Percentiles rank a stretch among this genome's conserved stretches.
Evolutionary conservation across 305 asterid species (phyloP).

Genomic region (Fraxinus latifolia): DNA sequence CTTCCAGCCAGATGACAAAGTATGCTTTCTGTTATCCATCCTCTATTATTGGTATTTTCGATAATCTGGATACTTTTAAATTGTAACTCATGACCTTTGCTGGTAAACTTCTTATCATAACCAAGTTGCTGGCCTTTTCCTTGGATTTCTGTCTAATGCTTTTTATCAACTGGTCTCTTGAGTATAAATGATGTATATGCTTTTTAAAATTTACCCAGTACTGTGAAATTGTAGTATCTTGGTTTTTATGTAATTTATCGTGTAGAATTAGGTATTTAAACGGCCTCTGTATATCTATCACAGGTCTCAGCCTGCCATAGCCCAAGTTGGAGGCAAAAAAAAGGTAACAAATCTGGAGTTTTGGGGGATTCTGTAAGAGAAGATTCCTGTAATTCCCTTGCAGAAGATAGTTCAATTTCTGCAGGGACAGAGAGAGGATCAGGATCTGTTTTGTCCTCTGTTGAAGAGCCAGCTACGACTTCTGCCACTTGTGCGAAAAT

Average conservation of each 20-base stretch:
- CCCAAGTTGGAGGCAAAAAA: constrained; percentile 25
- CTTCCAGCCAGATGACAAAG: constrained; percentile 74
- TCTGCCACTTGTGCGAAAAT: constrained; percentile 41
- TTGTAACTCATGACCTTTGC: not conserved
- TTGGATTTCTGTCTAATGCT: not conserved
- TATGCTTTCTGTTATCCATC: constrained; percentile 29
- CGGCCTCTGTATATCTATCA: constrained; percentile 19
- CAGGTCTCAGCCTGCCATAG: constrained; percentile 44
- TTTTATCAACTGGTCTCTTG: not conserved
- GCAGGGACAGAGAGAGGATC: constrained; percentile 38
- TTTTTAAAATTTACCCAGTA: not conserved
- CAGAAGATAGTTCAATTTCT: constrained; percentile 43
- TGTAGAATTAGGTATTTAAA: not conserved
- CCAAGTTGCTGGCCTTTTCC: not conserved
- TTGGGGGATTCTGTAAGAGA: constrained; percentile 34
- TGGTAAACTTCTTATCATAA: not conserved
- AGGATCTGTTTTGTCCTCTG: constrained; percentile 35
- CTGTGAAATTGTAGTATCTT: not conserved
- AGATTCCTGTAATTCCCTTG: constrained; percentile 38
- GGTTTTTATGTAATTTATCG: not conserved
- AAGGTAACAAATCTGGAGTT: constrained; percentile 28
- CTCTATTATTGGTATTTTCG: constrained; percentile 6
- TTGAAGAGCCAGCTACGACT: constrained; percentile 39
- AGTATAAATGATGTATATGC: not conserved
- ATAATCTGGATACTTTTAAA: constrained; percentile 11